Conservation (phyloP, 2,329 filamentous ascomycete genomes). For the Intubia oerlemansii region DNA sequence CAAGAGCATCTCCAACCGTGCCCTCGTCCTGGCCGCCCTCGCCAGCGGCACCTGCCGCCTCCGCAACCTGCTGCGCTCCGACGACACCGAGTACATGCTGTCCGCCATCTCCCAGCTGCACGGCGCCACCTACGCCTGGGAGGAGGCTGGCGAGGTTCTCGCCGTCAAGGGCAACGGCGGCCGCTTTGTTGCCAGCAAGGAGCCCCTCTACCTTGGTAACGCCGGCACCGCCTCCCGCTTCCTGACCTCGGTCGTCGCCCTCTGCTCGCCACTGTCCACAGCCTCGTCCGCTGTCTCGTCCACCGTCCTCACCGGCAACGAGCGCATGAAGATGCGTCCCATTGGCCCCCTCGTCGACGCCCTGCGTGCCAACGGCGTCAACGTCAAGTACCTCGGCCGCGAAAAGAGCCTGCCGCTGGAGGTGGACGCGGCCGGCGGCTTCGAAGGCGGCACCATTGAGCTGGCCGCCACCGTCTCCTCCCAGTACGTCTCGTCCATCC, state of each 20-base stretch:
- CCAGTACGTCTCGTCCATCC: constrained; percentile 93
- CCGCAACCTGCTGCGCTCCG: constrained; percentile 83
- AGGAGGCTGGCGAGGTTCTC: constrained; percentile 79
- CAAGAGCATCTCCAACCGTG: constrained; percentile 93
- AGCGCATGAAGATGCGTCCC: constrained; percentile 86
- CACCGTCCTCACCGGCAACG: constrained; percentile 78
- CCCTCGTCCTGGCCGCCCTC: constrained; percentile 80
- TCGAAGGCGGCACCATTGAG: constrained; percentile 73
- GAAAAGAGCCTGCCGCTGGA: constrained; percentile 67
- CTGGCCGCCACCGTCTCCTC: constrained; percentile 90
- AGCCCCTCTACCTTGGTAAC: constrained; percentile 81
- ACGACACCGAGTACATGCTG: constrained; percentile 94
- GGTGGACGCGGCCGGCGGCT: constrained; percentile 62
- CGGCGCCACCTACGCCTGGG: constrained; percentile 80
- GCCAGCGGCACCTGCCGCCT: constrained; percentile 71
- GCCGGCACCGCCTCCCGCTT: constrained; percentile 92
- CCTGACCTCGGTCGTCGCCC: constrained; percentile 72
- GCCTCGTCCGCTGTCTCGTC: constrained; percentile 39
- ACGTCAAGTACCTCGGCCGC: constrained; percentile 66
- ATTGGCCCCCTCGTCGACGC: constrained; percentile 89
- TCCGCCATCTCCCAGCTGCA: constrained; percentile 70
- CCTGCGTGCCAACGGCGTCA: constrained; percentile 67
- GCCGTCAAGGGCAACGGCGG: constrained; percentile 86
- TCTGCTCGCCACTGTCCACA: no score
- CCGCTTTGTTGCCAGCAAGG: constrained; percentile 49